These are phyloP conservation scores for Metschnikowia noctiluminum DNA, from an alignment of 805 yeast genomes.

Conservation along the genomic window DNA sequence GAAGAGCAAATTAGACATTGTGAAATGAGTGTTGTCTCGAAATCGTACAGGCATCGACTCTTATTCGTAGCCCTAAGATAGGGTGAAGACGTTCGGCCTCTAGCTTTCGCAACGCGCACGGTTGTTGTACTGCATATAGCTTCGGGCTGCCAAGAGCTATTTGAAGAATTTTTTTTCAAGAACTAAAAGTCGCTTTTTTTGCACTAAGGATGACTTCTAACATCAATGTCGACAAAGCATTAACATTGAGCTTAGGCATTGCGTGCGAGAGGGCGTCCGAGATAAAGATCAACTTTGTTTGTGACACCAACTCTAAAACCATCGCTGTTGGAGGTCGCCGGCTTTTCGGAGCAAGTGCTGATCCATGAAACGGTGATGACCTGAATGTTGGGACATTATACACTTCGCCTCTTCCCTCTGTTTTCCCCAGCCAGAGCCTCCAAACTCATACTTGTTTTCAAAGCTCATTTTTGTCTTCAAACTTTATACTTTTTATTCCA, in stretches of 20 bases:
- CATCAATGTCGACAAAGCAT: conserved; percentile 14
- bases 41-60: no score
- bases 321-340: conserved; percentile 96
- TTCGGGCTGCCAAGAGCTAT: not conserved
- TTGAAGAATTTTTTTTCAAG: not conserved
- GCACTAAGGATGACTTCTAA: conserved; percentile 4
- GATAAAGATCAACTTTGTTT: conserved; percentile 17
- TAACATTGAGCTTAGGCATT: conserved; percentile 15
- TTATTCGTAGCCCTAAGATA: no score
- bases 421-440: not conserved
- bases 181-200: not conserved
- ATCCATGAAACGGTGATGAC: conserved; percentile 98
- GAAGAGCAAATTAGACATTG: no score
- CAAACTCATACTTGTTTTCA: no score
- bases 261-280: conserved; percentile 18
- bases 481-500: not conserved
- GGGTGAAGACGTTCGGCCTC: no score
- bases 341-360: conserved; percentile 50
- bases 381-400: conserved; percentile 73
- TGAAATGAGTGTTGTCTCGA: no score
- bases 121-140: not conserved
- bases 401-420: not conserved
- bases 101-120: no score
- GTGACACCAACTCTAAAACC: conserved; percentile 83
- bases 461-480: no score